phyloP scores from a whole-genome alignment of 495 filamentous ascomycete species.

The Penicillium ucsense region DNA sequence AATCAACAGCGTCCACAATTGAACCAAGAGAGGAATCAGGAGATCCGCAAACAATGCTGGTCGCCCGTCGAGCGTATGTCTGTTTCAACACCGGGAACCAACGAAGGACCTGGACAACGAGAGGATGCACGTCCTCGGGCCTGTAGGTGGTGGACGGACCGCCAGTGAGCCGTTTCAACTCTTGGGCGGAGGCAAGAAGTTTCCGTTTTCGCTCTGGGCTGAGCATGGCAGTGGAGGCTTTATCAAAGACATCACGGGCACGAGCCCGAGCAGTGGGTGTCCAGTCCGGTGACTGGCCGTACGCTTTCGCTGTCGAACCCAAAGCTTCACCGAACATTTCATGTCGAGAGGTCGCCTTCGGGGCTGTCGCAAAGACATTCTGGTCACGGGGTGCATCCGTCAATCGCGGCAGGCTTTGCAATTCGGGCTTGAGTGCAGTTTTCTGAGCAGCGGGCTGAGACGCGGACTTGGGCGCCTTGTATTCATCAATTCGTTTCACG shows the following conservation, averaged over 20 bases:
- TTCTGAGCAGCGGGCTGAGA: constrained; percentile 20
- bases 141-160: constrained; percentile 19
- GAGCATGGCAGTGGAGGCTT: constrained; percentile 31
- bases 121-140: constrained; percentile 28
- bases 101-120: constrained; percentile 28
- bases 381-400: constrained; percentile 46
- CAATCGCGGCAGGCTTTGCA: constrained; percentile 41
- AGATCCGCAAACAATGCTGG: constrained; percentile 53
- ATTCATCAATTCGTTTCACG: constrained; percentile 50
- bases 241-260: constrained; percentile 31
- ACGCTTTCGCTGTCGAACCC: constrained; percentile 44
- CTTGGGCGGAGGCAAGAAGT: constrained; percentile 24
- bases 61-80: constrained; percentile 52
- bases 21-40: constrained; percentile 55
- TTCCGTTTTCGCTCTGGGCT: constrained; percentile 36
- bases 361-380: constrained; percentile 44
- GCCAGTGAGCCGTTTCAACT: constrained; percentile 32
- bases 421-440: constrained; percentile 19
- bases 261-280: constrained; percentile 34
- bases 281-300: constrained; percentile 49
- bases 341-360: constrained; percentile 36
- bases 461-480: constrained; percentile 38
- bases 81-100: constrained; percentile 63
- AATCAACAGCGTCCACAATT: constrained; percentile 61
- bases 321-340: constrained; percentile 43